phyloP scores from a whole-genome alignment of 192 early-diverging fungal genomes.

The Paraglomus brasilianum region DNA sequence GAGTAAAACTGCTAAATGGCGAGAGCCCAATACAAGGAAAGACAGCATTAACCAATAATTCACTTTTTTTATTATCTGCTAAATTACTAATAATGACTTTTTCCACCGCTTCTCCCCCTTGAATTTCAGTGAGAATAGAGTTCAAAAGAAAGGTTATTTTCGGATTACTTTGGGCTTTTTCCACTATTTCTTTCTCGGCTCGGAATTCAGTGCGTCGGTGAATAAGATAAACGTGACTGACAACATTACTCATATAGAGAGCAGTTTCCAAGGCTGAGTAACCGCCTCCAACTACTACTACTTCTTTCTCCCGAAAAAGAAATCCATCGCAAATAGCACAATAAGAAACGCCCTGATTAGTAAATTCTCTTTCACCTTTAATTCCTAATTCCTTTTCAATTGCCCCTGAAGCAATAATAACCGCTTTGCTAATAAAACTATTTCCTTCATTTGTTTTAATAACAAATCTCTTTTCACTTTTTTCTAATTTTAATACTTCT shows the following conservation, averaged over 20 bases:
- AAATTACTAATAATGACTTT: conserved; percentile 9
- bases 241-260: conserved; percentile 9
- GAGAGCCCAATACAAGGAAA: conserved; percentile 16
- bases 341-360: conserved; percentile 14
- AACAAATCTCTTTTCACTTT: conserved; percentile 5
- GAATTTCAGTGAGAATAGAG: background rate
- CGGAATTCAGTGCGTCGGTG: conserved; percentile 6
- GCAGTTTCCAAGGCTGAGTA: conserved; percentile 16
- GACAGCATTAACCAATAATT: conserved; percentile 6
- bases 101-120: conserved; percentile 3
- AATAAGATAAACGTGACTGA: background rate
- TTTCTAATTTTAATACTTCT: conserved; percentile 15
- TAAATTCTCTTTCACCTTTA: conserved; percentile 9
- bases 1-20: conserved; percentile 10
- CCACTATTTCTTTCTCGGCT: conserved; percentile 7
- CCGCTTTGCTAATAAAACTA: background rate
- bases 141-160: conserved; percentile 20
- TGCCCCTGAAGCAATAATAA: conserved; percentile 19
- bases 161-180: background rate
- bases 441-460: conserved; percentile 1
- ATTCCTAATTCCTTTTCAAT: conserved; percentile 8
- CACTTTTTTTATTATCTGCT: background rate
- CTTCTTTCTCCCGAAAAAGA: conserved; percentile 6
- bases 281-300: conserved; percentile 16
- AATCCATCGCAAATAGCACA: conserved; percentile 24